Conservation (phyloP, 2,329 filamentous ascomycete genomes). For the Pseudocercospora macadamiae region DNA sequence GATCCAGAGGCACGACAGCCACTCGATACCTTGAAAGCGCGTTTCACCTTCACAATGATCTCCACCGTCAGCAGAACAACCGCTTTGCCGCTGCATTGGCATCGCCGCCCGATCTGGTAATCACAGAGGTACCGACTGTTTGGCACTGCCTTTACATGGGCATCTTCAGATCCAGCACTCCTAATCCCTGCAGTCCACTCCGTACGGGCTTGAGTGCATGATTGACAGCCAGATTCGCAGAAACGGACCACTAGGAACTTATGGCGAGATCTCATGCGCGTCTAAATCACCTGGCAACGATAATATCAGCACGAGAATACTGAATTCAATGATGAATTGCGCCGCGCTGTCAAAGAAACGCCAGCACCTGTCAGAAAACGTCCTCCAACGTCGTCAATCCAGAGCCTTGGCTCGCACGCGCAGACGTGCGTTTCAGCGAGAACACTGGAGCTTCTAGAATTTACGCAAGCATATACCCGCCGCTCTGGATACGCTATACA, state of each 20-base stretch:
- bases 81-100: no score
- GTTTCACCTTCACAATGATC: not conserved
- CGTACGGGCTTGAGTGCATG: not conserved
- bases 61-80: not conserved
- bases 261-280: not conserved
- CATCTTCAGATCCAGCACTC: not conserved
- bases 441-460: not conserved
- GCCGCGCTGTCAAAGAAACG: not conserved
- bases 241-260: not conserved
- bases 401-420: no score
- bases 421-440: not conserved
- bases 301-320: not conserved
- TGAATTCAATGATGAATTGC: not conserved
- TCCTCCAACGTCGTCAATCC: not conserved
- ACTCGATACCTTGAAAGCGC: not conserved
- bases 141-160: not conserved
- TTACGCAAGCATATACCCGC: not conserved
- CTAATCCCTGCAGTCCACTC: not conserved
- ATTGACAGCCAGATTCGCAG: not conserved
- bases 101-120: conserved; percentile 2
- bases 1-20: not conserved
- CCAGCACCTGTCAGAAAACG: not conserved
- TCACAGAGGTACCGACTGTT: conserved; percentile 4
- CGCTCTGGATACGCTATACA: not conserved
- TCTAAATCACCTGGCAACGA: not conserved